Base-by-base conservation (phyloP, 805 yeast genomes). In the Candida succiphila region DNA sequence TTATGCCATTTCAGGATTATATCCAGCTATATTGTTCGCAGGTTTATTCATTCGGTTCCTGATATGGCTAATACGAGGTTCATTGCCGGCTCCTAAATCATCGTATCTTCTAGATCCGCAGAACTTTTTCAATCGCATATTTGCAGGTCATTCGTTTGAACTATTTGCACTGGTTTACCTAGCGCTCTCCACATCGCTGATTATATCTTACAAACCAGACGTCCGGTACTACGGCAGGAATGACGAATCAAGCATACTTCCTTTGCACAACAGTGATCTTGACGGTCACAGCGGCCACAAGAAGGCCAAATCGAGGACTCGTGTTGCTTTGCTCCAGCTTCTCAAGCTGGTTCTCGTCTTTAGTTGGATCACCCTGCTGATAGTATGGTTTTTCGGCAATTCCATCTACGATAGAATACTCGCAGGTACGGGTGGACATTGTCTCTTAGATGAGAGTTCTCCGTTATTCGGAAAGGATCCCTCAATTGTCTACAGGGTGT, bases 361-460 rank as follows among this genome's bases (percentile, higher is more conserved):
- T 31, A 8, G 32, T 2, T 48, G 56, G 46, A 9, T 56, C 2
- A 32, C 30, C 2, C 6, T 42, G 1, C 25, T 52, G 20, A 45
- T 50, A 7, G 45, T 52, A n/a, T 55, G 60, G 61, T 53, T 46
- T 31, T 54, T 55, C 33, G 60, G 60, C 1, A 50, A 54, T 27
- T 51, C 61, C 3, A 15, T 57, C 3, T 56, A 42, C 36, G 60
- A 54, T 27, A 35, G 56, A 27, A 37, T 63, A 2, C 53, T 58
- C 32, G 40, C 51, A n/a, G 16, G 37, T 2, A 52, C 65, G 1
- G 69, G 69, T 1, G 72, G 70, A 1, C 46, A 49, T 25, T 66
- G 72, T 38, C 45, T 27, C 29, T 43, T 38, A 8, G 41, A 21
- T n/a, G 32, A 12, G 27, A 45, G 19, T 34, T 29, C 25, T 38